Percentiles rank a stretch among this genome's conserved stretches.
phyloP scores from a whole-genome alignment of 768 basidiomycete species.

The Macrolepiota fuliginosa region DNA sequence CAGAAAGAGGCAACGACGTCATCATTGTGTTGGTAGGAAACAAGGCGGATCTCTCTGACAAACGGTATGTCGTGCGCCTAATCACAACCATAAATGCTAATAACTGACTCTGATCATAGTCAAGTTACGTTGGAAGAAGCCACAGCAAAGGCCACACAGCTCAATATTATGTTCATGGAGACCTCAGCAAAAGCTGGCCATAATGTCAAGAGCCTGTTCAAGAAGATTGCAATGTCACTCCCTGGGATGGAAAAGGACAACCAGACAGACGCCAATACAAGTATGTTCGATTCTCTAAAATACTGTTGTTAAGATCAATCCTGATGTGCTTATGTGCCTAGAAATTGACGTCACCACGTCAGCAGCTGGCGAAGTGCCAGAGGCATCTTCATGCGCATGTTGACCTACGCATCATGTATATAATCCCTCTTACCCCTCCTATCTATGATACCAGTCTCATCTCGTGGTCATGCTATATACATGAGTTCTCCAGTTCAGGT shows the following conservation, averaged over 20 bases:
- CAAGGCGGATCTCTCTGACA: slow-evolving; percentile 98
- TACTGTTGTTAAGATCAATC: neutral
- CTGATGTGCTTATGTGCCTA: slow-evolving; percentile 27
- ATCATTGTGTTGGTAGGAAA: slow-evolving; percentile 98
- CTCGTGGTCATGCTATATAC: neutral
- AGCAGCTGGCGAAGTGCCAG: slow-evolving; percentile 65
- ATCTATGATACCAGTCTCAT: slow-evolving; percentile 20
- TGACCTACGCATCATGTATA: slow-evolving; percentile 30
- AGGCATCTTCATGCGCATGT: slow-evolving; percentile 86
- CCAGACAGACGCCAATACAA: slow-evolving; percentile 56
- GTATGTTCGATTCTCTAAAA: slow-evolving; percentile 29
- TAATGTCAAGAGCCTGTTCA: slow-evolving; percentile 98
- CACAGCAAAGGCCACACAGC: slow-evolving; percentile 83
- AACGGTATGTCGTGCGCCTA: slow-evolving; percentile 66
- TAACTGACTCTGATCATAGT: slow-evolving; percentile 36
- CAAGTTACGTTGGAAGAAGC: slow-evolving; percentile 99
- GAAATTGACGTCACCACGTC: slow-evolving; percentile 92
- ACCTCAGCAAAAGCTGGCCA: slow-evolving; percentile 99
- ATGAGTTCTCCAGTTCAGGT: too few relatives aligned
- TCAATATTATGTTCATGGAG: slow-evolving; percentile 98
- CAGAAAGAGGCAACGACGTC: slow-evolving; percentile 95
- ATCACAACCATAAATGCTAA: neutral
- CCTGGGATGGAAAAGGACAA: slow-evolving; percentile 92
- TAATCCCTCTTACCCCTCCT: slow-evolving; percentile 7
- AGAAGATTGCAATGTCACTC: slow-evolving; percentile 98